These are phyloP conservation scores for Axilococcus clingmanii DNA, from an alignment of 139 green algal genomes.

Conservation along the genomic window DNA sequence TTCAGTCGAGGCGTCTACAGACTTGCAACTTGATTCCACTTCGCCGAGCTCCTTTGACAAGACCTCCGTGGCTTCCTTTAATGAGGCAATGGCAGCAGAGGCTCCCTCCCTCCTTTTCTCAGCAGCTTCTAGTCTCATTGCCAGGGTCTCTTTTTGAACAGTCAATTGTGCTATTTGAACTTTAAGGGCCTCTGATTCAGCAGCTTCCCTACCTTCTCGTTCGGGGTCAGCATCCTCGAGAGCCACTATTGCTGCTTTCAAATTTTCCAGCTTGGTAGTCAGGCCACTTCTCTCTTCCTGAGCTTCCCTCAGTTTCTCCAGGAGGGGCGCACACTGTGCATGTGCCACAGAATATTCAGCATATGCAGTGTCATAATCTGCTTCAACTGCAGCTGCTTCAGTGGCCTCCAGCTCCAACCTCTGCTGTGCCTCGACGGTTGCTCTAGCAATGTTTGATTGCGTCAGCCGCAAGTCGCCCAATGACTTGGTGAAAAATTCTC, in stretches of 20 bases:
- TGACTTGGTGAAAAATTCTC: conserved; percentile 22
- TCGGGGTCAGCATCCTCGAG: conserved; percentile 26
- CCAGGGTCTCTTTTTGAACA: conserved; percentile 10
- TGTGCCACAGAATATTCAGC: conserved; percentile 19
- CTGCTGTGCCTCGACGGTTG: conserved; percentile 28
- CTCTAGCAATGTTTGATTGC: conserved; percentile 19
- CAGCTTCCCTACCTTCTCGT: conserved; percentile 19
- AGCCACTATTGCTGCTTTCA: conserved; percentile 14
- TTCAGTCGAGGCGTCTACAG: conserved; percentile 7
- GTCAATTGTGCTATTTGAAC: conserved; percentile 20
- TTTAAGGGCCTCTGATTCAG: conserved; percentile 20
- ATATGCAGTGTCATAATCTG: conserved; percentile 23
- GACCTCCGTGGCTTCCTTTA: conserved; percentile 23
- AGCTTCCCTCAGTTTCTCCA: conserved; percentile 15
- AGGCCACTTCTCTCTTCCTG: conserved; percentile 19
- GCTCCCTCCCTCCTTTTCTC: conserved; percentile 6
- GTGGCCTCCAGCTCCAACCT: conserved; percentile 26
- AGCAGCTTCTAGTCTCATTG: conserved; percentile 4
- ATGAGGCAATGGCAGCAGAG: conserved; percentile 20
- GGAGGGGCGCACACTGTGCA: conserved; percentile 10
- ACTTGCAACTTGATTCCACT: conserved; percentile 5
- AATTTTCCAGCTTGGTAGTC: conserved; percentile 7
- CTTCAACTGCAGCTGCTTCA: conserved; percentile 19
- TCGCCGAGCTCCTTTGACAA: conserved; percentile 6
- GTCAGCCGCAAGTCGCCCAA: conserved; percentile 17